Conservation (phyloP, 441 rosid genomes). For the Bruguiera hainesii region DNA sequence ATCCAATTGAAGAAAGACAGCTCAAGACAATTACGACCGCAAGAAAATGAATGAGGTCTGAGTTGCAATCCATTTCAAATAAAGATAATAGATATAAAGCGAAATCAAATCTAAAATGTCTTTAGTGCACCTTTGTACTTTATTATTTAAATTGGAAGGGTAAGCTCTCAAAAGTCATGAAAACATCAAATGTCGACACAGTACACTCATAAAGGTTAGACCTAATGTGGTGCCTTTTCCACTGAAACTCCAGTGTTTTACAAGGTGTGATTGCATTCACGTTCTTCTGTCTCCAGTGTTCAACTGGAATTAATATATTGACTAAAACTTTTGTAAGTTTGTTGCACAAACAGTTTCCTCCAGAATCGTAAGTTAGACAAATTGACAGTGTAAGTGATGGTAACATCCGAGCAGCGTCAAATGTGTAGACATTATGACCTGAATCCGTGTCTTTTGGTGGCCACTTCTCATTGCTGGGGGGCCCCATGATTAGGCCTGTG, state of each 20-base stretch:
- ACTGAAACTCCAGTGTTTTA: neutral
- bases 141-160: neutral
- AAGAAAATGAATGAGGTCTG: neutral
- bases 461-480: neutral
- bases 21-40: neutral
- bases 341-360: no score
- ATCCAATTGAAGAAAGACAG: neutral
- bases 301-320: no score
- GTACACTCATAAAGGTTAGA: neutral
- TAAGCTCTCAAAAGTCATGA: neutral
- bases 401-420: neutral
- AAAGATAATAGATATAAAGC: neutral
- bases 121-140: neutral
- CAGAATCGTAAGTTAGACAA: neutral
- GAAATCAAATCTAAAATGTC: neutral
- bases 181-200: constrained; percentile 17
- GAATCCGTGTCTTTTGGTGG: neutral
- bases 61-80: neutral
- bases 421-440: neutral
- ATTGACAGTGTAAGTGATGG: neutral
- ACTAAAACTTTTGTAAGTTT: no score
- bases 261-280: neutral
- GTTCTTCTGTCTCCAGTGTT: neutral
- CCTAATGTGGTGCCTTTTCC: neutral
- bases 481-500: constrained; percentile 12